Evolutionary conservation across 495 filamentous ascomycete species (phyloP), one percentile per base, ranked within the genome.

Genomic region (Xylaria scruposa): DNA sequence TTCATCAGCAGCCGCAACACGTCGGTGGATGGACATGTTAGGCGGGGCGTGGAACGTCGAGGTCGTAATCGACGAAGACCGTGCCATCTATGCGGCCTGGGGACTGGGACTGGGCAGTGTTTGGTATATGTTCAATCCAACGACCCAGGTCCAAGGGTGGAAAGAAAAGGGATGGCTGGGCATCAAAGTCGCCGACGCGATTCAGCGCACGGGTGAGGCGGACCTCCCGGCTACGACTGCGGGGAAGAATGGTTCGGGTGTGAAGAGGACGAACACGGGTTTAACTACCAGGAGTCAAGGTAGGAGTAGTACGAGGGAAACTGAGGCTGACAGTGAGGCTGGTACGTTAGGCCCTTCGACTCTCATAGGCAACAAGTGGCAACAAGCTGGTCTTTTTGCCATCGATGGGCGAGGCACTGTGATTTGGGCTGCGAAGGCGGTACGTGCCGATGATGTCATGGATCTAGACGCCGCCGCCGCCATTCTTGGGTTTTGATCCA

Each of bases 331-430:
- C 9, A 67, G 59, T n/a, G 76, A 80, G 29, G 58, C 31, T 51
- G 56, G 44, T 31, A 29, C 19, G 5, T 24, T 10, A n/a, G 81
- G 81, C 13, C 78, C 79, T 5, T 73, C 84, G 17, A 89, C 85
- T 10, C 82, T 88, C 49, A 88, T 87, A 80, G 89, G 88, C n/a
- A 88, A 81, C 71, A 84, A 90, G 70, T 90, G 88, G 88, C 88
- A 90, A 79, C 87, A 83, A 64, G 78, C 82, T 9, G 88, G 88
- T 3, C 82, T 82, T 31, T 90, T 85, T 78, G 87, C 86, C 3
- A 82, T 90, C 0, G 87, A 90, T 80, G 81, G 80, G 8, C 73
- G 83, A 21, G 87, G 86, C 3, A 81, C 82, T 8, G 81, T 90
- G 15, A 80, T 81, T 26, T 90, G 88, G 88, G 81, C 81, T 7